Evolutionary conservation across 208 protist species (phyloP).

Genomic region (Angomonas desouzai): DNA sequence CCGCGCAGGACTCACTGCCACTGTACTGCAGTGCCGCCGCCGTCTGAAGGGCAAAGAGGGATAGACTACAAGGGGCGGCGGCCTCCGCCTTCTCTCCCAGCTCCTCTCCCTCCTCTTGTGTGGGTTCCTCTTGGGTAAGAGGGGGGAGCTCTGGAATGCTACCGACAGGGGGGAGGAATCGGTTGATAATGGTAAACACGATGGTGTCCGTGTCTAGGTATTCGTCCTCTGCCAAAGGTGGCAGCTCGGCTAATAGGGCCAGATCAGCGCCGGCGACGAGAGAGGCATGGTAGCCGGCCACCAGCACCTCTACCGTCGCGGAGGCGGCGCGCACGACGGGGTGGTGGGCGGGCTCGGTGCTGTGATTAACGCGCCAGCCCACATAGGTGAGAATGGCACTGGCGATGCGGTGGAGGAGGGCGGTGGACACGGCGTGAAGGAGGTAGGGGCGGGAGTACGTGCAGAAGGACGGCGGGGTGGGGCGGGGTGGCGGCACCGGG

Average conservation of each 20-base stretch:
- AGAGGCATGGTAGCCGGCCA: slow-evolving; percentile 63
- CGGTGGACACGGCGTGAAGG: slow-evolving; percentile 43
- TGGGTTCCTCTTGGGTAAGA: neutral
- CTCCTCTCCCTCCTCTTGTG: slow-evolving; percentile 9
- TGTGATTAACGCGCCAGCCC: slow-evolving; percentile 31
- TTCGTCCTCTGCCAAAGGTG: slow-evolving; percentile 1
- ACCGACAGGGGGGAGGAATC: slow-evolving; percentile 5
- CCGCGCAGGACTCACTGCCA: slow-evolving; percentile 26
- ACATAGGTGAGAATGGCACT: slow-evolving; percentile 56
- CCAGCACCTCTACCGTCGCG: slow-evolving; percentile 40
- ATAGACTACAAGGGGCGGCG: neutral
- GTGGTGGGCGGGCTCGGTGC: slow-evolving; percentile 16
- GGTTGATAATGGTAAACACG: neutral
- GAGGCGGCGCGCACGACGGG: slow-evolving; percentile 12
- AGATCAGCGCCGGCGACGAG: slow-evolving; percentile 54
- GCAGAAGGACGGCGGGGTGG: slow-evolving; percentile 29
- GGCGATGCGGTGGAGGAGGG: slow-evolving; percentile 48
- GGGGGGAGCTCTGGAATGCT: neutral
- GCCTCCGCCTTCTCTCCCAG: neutral
- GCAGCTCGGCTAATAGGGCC: slow-evolving; percentile 16
- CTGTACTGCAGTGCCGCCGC: slow-evolving; percentile 39
- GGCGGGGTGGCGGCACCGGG: neutral
- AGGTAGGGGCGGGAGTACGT: slow-evolving; percentile 60
- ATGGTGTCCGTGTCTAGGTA: neutral
- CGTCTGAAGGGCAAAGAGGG: slow-evolving; percentile 31